These are phyloP conservation scores for Cucurbita maxima DNA, from an alignment of 306 rosid genomes.

Conservation along the genomic window DNA sequence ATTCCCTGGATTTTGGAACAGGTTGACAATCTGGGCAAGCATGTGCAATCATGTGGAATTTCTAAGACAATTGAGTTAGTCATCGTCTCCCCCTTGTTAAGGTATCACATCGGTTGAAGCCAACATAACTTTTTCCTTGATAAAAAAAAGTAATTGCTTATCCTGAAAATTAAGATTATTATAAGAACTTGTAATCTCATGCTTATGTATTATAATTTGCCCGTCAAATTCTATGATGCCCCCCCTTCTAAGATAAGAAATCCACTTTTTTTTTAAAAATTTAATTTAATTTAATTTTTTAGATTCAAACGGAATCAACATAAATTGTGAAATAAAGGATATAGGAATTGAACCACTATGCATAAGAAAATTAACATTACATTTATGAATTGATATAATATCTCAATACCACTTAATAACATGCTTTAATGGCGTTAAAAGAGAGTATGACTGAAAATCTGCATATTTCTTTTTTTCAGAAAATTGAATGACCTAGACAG, in stretches of 20 bases:
- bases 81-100: constrained; percentile 67
- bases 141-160: neutral
- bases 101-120: constrained; percentile 23
- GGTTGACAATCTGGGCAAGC: constrained; percentile 72
- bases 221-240: neutral
- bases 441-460: neutral
- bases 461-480: neutral
- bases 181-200: neutral
- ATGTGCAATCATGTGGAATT: constrained; percentile 56
- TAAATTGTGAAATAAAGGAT: neutral
- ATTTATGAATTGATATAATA: neutral
- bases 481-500: neutral
- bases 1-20: constrained; percentile 12
- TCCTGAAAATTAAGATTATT: neutral
- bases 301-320: neutral
- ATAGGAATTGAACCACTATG: neutral
- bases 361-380: neutral
- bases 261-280: neutral
- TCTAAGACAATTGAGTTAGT: constrained; percentile 61
- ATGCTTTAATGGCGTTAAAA: neutral
- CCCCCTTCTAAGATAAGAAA: neutral
- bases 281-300: neutral
- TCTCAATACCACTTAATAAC: neutral
- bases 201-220: neutral
- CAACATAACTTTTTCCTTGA: neutral